Conservation (phyloP, 2,329 filamentous ascomycete genomes). For the Xylaria sp. region DNA sequence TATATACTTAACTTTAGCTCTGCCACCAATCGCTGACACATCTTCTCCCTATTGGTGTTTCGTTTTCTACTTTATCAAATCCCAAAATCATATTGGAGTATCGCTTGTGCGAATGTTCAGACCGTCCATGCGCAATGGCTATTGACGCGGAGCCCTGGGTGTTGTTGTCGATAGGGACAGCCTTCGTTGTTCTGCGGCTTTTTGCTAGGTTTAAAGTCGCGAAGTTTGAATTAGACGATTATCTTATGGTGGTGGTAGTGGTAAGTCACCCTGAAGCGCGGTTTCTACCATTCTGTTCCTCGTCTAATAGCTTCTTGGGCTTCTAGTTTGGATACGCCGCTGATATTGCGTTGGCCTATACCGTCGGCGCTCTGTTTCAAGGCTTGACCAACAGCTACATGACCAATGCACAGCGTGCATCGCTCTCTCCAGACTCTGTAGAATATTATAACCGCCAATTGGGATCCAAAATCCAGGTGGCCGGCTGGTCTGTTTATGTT, state of each 20-base stretch:
- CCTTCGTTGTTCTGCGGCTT: constrained; percentile 38
- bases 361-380: constrained; percentile 23
- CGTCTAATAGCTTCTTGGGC: not conserved
- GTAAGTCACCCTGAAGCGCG: constrained; percentile 32
- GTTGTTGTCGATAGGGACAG: constrained; percentile 27
- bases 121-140: constrained; percentile 5
- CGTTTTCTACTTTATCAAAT: not conserved
- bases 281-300: not conserved
- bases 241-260: constrained; percentile 42
- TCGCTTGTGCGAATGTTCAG: not conserved
- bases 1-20: constrained; percentile 11
- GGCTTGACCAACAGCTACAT: constrained; percentile 41
- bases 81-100: not conserved
- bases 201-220: constrained; percentile 39
- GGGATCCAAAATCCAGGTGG: constrained; percentile 50
- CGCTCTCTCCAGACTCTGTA: constrained; percentile 29
- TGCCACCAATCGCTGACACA: constrained; percentile 1
- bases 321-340: constrained; percentile 35
- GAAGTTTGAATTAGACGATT: constrained; percentile 43
- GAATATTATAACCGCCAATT: constrained; percentile 42
- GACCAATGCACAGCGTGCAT: constrained; percentile 38
- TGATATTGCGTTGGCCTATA: constrained; percentile 31
- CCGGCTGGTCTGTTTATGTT: constrained; percentile 49
- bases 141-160: constrained; percentile 21
- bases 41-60: not conserved